Base-by-base conservation (phyloP, 2,329 filamentous ascomycete genomes). In the Aspergillus piperis region DNA sequence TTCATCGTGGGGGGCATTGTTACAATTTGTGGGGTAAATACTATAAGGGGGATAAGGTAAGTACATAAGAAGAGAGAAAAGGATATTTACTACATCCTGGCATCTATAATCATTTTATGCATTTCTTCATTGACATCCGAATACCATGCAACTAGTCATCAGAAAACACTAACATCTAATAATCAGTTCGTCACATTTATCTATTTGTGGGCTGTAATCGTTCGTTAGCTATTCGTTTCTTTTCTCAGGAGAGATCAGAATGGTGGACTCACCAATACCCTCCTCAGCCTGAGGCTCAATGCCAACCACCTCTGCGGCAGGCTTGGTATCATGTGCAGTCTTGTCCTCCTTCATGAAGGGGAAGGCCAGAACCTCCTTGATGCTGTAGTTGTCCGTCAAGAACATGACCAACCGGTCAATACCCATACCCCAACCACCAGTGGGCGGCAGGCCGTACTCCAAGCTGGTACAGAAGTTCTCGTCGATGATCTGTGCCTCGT, bases 341-440 rank as follows among this genome's bases (percentile, higher is more conserved):
- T 83, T 83, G 77, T 94, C 90, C 54, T 94, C 90, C 86, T 96
- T 96, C 91, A 99, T 96, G 81, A 97, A 94, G 10, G 95, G 95
- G 87, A 99, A 99, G 8, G 94, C 88, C 64, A 98, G 81, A 3
- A 98, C 94, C 80, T 99, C 95, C 80, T 95, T 93, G 77, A 99
- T 99, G 69, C 87, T 91, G 82, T 96, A 95, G 81, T 96, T 91
- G 79, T 98, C 88, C 52, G 94, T 96, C 77, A 98, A 81, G 85
- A 96, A 96, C 92, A 96, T 96, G 76, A 92, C 90, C 77, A 96
- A 81, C 62, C 94, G 88, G 81, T 98, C 93, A 68, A 96, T 95
- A 66, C 95, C 95, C 86, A 98, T 91, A 67, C 93, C 95, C 90
- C 91, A 99, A 52, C 95, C 95, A 76, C 91, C 95, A 1, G 95